phyloP scores from a whole-genome alignment of 108 stramenopile genomes.

The Cyclotella choctawhatcheeana region DNA sequence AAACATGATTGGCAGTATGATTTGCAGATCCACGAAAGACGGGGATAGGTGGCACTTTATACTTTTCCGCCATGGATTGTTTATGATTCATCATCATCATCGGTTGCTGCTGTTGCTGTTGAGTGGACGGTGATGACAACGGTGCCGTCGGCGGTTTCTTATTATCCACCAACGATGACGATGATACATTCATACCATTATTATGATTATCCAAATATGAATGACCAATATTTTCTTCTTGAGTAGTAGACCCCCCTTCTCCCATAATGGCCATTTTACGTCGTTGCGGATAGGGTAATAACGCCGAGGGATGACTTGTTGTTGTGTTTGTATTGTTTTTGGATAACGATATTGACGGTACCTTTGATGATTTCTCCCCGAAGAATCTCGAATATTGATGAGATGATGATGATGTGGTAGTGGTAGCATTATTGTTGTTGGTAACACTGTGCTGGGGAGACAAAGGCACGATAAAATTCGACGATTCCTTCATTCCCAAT shows the following conservation, averaged over 20 bases:
- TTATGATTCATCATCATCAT: background rate
- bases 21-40: constrained; percentile 14
- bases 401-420: background rate
- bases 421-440: background rate
- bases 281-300: constrained; percentile 11
- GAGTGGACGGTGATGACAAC: too few relatives aligned
- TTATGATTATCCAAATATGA: too few relatives aligned
- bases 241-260: too few relatives aligned
- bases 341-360: too few relatives aligned
- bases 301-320: background rate
- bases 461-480: too few relatives aligned
- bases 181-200: too few relatives aligned
- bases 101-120: background rate
- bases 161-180: too few relatives aligned
- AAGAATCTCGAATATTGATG: too few relatives aligned
- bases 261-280: constrained; percentile 5
- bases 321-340: background rate
- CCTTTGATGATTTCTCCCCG: too few relatives aligned
- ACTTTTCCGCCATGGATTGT: constrained; percentile 34
- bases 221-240: too few relatives aligned
- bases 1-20: background rate
- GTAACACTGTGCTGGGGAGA: background rate
- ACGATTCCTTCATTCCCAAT: too few relatives aligned
- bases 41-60: constrained; percentile 34
- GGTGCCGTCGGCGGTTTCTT: too few relatives aligned